These are phyloP conservation scores for Borovskyia barvae DNA, from an alignment of 208 protist genomes.

Conservation along the genomic window DNA sequence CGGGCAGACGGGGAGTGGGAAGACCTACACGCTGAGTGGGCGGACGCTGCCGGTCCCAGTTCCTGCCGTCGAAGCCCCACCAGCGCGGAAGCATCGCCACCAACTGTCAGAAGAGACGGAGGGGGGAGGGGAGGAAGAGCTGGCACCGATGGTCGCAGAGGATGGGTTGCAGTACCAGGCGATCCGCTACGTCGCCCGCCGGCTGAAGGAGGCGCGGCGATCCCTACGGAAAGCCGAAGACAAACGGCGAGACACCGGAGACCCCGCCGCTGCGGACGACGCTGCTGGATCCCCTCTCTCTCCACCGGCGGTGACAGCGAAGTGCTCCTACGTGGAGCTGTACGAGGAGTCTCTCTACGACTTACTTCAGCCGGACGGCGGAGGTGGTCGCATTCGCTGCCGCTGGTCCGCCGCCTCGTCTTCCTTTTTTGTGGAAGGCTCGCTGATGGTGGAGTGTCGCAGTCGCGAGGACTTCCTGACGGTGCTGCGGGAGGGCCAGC, in stretches of 20 bases:
- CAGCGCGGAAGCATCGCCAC: background rate
- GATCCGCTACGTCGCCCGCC: conserved; percentile 39
- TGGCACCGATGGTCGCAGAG: conserved; percentile 36
- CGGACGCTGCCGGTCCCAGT: conserved; percentile 12
- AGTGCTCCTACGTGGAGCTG: conserved; percentile 81
- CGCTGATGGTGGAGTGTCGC: conserved; percentile 79
- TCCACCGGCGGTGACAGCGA: conserved; percentile 16
- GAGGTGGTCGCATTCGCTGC: conserved; percentile 41
- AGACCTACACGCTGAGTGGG: conserved; percentile 89
- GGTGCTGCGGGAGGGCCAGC: conserved; percentile 82
- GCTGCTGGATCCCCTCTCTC: too few relatives aligned
- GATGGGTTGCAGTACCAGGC: conserved; percentile 77
- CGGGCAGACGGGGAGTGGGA: conserved; percentile 89
- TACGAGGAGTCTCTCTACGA: conserved; percentile 89
- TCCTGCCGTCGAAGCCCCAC: background rate
- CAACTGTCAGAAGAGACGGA: too few relatives aligned
- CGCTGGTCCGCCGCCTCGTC: conserved; percentile 71
- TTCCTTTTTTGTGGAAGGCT: conserved; percentile 84
- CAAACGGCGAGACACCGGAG: background rate
- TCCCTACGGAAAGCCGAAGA: background rate
- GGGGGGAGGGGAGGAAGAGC: background rate
- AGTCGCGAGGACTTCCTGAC: conserved; percentile 67
- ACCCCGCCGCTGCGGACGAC: background rate
- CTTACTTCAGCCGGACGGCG: conserved; percentile 56
- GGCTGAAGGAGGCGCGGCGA: conserved; percentile 30